These are phyloP conservation scores for Aquilaria malaccensis DNA, from an alignment of 345 rosid genomes.

Conservation along the genomic window DNA sequence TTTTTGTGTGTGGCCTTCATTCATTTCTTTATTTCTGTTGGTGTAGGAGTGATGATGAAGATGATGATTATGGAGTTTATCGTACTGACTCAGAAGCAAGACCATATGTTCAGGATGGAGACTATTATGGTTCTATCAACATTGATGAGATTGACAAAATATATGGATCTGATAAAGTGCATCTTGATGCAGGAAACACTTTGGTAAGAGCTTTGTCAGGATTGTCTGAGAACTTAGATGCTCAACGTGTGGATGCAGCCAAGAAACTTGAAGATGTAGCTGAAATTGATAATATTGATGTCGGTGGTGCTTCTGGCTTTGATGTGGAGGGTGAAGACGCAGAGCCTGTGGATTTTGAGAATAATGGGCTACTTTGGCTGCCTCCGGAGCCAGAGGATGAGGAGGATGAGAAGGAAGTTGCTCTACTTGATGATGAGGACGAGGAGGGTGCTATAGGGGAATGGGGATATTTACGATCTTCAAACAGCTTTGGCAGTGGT, in stretches of 20 bases:
- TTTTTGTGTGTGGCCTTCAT: slow-evolving; percentile 4
- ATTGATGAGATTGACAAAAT: slow-evolving; percentile 33
- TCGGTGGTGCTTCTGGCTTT: slow-evolving; percentile 38
- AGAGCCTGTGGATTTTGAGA: slow-evolving; percentile 89
- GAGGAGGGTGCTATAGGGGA: slow-evolving; percentile 65
- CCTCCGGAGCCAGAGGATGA: slow-evolving; percentile 95
- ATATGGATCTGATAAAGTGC: slow-evolving; percentile 42
- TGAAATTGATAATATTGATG: slow-evolving; percentile 34
- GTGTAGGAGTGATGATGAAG: slow-evolving; percentile 83
- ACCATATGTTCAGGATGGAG: slow-evolving; percentile 42
- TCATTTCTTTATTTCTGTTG: slow-evolving; percentile 18
- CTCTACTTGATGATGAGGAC: slow-evolving; percentile 54
- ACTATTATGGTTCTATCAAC: slow-evolving; percentile 39
- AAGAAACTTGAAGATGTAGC: slow-evolving; percentile 26
- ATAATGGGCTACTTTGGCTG: slow-evolving; percentile 71
- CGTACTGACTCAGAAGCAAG: slow-evolving; percentile 48
- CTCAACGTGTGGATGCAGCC: slow-evolving; percentile 30
- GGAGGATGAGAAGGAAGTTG: slow-evolving; percentile 88
- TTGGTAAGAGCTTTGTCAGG: slow-evolving; percentile 36
- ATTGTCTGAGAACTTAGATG: slow-evolving; percentile 33
- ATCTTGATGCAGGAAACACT: slow-evolving; percentile 37
- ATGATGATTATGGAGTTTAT: slow-evolving; percentile 56
- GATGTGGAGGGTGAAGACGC: slow-evolving; percentile 39
- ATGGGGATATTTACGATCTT: slow-evolving; percentile 65
- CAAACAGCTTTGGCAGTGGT: slow-evolving; percentile 63